Percentiles rank a stretch among this genome's conserved stretches.
phyloP scores from a whole-genome alignment of 495 filamentous ascomycete species.

The Pyronema omphalodes region DNA sequence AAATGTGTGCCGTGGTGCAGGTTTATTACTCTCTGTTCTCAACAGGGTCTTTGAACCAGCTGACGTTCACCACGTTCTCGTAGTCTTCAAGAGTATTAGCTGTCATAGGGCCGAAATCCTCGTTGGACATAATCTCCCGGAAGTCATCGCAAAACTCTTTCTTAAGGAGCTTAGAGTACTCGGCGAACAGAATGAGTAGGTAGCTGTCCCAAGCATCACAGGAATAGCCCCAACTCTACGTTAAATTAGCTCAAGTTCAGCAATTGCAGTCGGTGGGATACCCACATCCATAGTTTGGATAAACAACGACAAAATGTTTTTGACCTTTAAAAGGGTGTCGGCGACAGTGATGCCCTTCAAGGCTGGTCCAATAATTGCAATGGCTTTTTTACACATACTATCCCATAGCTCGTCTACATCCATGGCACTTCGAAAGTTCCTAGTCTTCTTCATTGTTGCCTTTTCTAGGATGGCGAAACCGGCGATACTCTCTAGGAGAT shows the following conservation, averaged over 20 bases:
- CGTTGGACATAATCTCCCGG: constrained; percentile 85
- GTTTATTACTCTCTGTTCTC: constrained; percentile 10
- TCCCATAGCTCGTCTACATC: constrained; percentile 98
- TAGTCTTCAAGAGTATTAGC: constrained; percentile 80
- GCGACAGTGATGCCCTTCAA: constrained; percentile 62
- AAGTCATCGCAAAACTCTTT: constrained; percentile 82
- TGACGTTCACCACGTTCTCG: constrained; percentile 82
- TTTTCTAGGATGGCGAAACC: constrained; percentile 95
- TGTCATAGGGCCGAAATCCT: constrained; percentile 99
- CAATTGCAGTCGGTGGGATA: background rate
- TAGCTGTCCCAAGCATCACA: constrained; percentile 66
- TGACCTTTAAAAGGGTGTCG: constrained; percentile 73
- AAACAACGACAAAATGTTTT: constrained; percentile 78
- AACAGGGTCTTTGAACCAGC: constrained; percentile 35
- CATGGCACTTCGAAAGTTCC: constrained; percentile 58
- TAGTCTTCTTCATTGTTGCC: constrained; percentile 71
- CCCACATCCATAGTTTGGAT: constrained; percentile 89
- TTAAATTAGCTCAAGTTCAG: constrained; percentile 16
- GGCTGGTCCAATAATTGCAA: constrained; percentile 58
- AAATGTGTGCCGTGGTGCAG: too few relatives aligned
- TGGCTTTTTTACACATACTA: constrained; percentile 81
- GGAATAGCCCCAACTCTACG: constrained; percentile 70
- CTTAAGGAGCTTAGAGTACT: constrained; percentile 85
- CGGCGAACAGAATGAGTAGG: constrained; percentile 69
- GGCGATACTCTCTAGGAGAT: constrained; percentile 75